Evolutionary conservation across 2,329 filamentous ascomycete species (phyloP).

Genomic region (Fusarium subtropicale): DNA sequence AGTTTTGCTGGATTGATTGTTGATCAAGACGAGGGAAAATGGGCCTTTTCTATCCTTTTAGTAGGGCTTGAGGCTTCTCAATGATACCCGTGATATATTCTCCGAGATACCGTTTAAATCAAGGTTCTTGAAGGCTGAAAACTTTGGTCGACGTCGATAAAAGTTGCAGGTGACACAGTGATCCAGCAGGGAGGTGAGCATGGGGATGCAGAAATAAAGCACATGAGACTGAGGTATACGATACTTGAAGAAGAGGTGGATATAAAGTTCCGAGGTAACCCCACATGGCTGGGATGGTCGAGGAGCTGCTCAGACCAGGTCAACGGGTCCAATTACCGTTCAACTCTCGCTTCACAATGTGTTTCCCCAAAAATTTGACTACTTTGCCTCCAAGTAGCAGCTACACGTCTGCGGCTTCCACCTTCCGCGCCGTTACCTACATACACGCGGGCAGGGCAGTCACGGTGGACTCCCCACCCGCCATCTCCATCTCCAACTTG

Average conservation of each 20-base stretch:
- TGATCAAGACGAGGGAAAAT: slow-evolving; percentile 11
- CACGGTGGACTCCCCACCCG: slow-evolving; percentile 30
- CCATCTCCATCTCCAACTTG: slow-evolving; percentile 20
- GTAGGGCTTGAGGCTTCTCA: background rate
- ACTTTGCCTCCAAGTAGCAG: slow-evolving; percentile 19
- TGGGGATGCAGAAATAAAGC: slow-evolving; percentile 22
- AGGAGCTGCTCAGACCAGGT: slow-evolving; percentile 11
- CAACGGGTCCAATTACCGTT: slow-evolving; percentile 14
- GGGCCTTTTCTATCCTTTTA: slow-evolving; percentile 22
- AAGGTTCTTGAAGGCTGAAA: slow-evolving; percentile 21
- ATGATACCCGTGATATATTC: background rate
- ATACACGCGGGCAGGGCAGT: slow-evolving; percentile 21
- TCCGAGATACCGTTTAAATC: background rate
- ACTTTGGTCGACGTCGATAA: slow-evolving; percentile 41
- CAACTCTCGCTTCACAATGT: background rate
- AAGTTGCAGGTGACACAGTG: slow-evolving; percentile 44
- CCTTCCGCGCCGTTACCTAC: slow-evolving; percentile 28
- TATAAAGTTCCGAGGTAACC: slow-evolving; percentile 36
- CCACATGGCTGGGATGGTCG: slow-evolving; percentile 29
- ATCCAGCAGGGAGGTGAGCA: slow-evolving; percentile 34
- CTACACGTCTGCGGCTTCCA: slow-evolving; percentile 14
- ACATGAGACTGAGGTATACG: slow-evolving; percentile 24
- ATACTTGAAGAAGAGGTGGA: slow-evolving; percentile 17
- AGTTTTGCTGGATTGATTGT: slow-evolving; percentile 11
- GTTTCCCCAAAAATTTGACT: slow-evolving; percentile 30